Conservation (phyloP, 495 filamentous ascomycete species). For the Aspergillus wentii region DNA sequence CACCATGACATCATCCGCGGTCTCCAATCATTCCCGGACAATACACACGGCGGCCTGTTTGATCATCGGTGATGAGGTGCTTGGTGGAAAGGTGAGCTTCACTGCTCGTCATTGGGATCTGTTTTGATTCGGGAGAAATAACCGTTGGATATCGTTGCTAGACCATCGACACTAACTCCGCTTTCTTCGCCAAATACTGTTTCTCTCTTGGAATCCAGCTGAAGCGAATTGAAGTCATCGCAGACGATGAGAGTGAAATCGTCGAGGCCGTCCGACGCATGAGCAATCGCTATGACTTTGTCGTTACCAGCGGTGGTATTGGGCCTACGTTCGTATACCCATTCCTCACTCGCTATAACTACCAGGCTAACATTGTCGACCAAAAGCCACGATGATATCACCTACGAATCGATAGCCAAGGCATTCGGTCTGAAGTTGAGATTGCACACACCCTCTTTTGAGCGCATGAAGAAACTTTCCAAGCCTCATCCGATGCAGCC, state of each 20-base stretch:
- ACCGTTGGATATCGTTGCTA: constrained; percentile 26
- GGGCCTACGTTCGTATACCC: constrained; percentile 71
- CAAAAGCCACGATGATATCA: constrained; percentile 90
- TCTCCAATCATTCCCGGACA: constrained; percentile 47
- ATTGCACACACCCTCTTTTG: constrained; percentile 69
- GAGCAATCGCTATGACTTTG: constrained; percentile 85
- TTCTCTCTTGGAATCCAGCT: constrained; percentile 86
- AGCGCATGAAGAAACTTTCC: constrained; percentile 77
- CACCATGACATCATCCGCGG: constrained; percentile 53
- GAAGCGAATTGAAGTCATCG: constrained; percentile 86
- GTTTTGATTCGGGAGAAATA: neutral
- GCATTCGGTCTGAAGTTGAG: constrained; percentile 74
- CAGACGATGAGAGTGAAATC: constrained; percentile 86
- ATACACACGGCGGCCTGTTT: constrained; percentile 91
- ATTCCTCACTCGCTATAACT: too few relatives aligned
- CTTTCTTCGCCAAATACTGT: constrained; percentile 88
- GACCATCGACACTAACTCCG: constrained; percentile 89
- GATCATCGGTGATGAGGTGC: constrained; percentile 94
- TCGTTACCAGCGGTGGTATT: constrained; percentile 92
- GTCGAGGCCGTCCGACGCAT: constrained; percentile 81
- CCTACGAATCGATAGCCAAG: constrained; percentile 88
- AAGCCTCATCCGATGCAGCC: constrained; percentile 65
- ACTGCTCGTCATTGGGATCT: neutral
- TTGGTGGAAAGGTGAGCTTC: constrained; percentile 79
- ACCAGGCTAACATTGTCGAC: too few relatives aligned